phyloP scores from a whole-genome alignment of 2,329 filamentous ascomycete species.

The Sclerotinia nivalis region DNA sequence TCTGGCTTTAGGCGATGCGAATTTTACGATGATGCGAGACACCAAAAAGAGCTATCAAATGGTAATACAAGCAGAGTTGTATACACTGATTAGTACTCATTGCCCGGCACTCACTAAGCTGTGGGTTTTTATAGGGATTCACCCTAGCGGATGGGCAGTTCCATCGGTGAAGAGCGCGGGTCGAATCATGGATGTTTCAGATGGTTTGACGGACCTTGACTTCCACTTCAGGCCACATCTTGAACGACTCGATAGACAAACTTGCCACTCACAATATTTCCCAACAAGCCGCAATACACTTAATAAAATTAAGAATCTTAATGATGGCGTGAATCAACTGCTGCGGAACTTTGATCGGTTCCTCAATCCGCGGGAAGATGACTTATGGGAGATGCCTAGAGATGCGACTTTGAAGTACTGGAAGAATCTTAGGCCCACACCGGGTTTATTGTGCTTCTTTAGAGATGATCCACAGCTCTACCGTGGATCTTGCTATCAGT shows the following conservation, averaged over 20 bases:
- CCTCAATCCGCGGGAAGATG: background rate
- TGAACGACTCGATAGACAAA: too few species aligned
- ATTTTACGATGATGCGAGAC: too few species aligned
- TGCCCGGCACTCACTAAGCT: background rate
- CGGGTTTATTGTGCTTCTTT: background rate
- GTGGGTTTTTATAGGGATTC: background rate
- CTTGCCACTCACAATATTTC: background rate
- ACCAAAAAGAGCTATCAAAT: rapidly evolving
- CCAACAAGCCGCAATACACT: background rate
- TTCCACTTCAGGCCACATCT: background rate
- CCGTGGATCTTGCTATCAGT: too few species aligned
- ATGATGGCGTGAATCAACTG: background rate
- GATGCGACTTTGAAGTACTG: background rate
- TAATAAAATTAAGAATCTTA: background rate
- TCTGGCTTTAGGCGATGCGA: background rate
- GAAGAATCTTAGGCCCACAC: background rate
- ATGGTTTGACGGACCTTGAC: background rate
- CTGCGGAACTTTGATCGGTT: background rate
- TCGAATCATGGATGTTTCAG: background rate
- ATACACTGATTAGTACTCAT: background rate
- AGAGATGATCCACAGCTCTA: too few species aligned
- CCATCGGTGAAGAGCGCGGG: background rate
- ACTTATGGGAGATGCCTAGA: background rate
- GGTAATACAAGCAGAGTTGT: background rate
- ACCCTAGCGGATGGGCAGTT: rapidly evolving